These are phyloP conservation scores for Diaporthe capsici DNA, from an alignment of 2,329 filamentous ascomycete genomes.

Conservation along the genomic window DNA sequence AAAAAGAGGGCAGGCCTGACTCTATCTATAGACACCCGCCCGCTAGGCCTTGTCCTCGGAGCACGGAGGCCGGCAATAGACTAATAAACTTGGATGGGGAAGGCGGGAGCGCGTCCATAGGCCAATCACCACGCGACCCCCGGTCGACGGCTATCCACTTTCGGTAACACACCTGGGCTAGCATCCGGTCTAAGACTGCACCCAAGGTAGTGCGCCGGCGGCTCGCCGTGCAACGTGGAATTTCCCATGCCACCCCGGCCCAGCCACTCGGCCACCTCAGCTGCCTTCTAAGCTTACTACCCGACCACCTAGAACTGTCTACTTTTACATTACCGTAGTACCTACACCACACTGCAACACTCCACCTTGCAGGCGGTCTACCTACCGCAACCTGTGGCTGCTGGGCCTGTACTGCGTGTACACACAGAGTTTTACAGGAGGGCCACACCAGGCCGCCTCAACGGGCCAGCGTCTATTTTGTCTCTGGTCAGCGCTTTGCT, in stretches of 20 bases:
- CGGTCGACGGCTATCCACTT: slow-evolving; percentile 16
- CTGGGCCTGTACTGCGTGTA: neutral
- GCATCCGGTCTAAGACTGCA: neutral
- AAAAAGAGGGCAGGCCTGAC: slow-evolving; percentile 21
- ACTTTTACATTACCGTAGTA: slow-evolving; percentile 1
- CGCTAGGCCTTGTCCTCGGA: neutral
- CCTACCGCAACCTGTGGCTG: neutral
- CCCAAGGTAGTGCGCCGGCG: slow-evolving; percentile 26
- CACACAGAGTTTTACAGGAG: neutral
- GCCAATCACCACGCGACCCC: neutral
- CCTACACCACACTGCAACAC: neutral
- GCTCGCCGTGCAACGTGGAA: slow-evolving; percentile 38
- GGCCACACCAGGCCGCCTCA: slow-evolving; percentile 39
- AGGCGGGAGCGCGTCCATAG: slow-evolving; percentile 11
- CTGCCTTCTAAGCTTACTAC: slow-evolving; percentile 15
- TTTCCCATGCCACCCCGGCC: slow-evolving; percentile 5
- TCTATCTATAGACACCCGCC: slow-evolving; percentile 29
- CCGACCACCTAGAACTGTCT: neutral
- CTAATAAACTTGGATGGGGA: neutral
- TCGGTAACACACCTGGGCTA: slow-evolving; percentile 8
- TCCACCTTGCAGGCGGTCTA: neutral
- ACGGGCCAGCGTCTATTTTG: slow-evolving; percentile 41
- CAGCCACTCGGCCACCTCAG: neutral
- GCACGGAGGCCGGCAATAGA: neutral
- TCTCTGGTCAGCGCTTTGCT: slow-evolving; percentile 20